These are phyloP conservation scores for Pseudodiploospora longispora DNA, from an alignment of 2,329 filamentous ascomycete species.

Conservation along the genomic window DNA sequence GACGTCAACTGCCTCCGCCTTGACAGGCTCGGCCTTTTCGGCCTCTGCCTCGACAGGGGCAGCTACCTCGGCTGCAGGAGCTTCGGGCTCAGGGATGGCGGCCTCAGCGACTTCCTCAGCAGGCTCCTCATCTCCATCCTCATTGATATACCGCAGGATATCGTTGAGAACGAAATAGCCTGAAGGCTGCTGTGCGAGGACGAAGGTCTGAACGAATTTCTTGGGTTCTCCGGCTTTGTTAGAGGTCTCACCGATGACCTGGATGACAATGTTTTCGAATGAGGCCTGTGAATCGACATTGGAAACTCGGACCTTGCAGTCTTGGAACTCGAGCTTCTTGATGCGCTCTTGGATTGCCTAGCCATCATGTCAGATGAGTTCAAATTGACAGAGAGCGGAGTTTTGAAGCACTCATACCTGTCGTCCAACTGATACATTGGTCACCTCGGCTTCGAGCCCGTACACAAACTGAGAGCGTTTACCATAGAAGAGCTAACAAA, in stretches of 20 bases:
- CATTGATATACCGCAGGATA: conserved; percentile 88
- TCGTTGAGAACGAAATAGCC: conserved; percentile 99
- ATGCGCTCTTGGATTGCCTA: conserved; percentile 93
- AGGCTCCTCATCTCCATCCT: conserved; percentile 67
- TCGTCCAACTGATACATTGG: conserved; percentile 79
- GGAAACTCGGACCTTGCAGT: conserved; percentile 95
- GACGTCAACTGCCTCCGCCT: conserved; percentile 39
- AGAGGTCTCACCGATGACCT: conserved; percentile 95
- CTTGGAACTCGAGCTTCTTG: conserved; percentile 85
- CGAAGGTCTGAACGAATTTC: conserved; percentile 97
- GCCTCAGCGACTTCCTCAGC: conserved; percentile 27
- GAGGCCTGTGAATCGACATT: conserved; percentile 97
- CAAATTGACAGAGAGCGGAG: neutral
- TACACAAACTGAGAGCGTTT: conserved; percentile 94
- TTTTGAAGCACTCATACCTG: conserved; percentile 44
- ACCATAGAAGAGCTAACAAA: conserved; percentile 74
- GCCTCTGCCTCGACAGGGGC: conserved; percentile 21
- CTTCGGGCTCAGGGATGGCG: conserved; percentile 15
- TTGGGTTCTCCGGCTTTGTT: conserved; percentile 86
- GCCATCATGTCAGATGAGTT: conserved; percentile 8
- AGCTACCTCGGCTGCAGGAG: conserved; percentile 17
- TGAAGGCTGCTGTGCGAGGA: conserved; percentile 90
- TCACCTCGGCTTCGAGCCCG: conserved; percentile 81
- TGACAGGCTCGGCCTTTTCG: conserved; percentile 21
- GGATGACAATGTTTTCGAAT: conserved; percentile 88